Percentiles rank a stretch among this genome's conserved stretches.
Conservation (phyloP, 306 rosid species). For the Prinsepia uniflora region DNA sequence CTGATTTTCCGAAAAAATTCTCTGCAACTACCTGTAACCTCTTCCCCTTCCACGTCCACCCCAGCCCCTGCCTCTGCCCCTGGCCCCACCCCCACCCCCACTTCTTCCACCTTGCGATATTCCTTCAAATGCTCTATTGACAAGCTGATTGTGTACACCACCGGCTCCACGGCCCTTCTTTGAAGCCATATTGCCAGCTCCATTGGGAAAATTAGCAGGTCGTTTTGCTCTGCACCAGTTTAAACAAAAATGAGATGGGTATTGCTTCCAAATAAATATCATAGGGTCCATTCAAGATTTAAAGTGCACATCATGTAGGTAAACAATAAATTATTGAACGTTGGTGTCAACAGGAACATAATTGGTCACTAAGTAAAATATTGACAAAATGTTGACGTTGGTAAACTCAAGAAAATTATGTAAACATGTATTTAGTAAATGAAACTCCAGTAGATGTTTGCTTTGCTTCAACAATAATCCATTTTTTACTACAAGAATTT, state of each 20-base stretch:
- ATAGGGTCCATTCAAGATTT: neutral
- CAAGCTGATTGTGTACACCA: slow-evolving; percentile 70
- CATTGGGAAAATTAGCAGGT: slow-evolving; percentile 53
- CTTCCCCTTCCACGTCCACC: slow-evolving; percentile 81
- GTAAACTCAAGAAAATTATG: neutral
- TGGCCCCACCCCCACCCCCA: slow-evolving; percentile 21
- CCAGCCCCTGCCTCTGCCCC: slow-evolving; percentile 69
- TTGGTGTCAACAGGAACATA: neutral
- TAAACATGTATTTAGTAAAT: neutral
- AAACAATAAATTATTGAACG: neutral
- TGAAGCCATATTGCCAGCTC: slow-evolving; percentile 46
- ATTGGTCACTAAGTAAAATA: neutral
- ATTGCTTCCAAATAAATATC: neutral
- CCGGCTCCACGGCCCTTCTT: slow-evolving; percentile 83
- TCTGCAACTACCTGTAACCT: slow-evolving; percentile 44
- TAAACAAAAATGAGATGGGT: neutral
- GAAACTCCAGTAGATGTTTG: neutral
- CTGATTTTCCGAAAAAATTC: slow-evolving; percentile 7
- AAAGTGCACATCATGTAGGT: neutral
- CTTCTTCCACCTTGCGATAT: slow-evolving; percentile 67
- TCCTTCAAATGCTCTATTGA: slow-evolving; percentile 82
- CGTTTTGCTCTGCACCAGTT: slow-evolving; percentile 63
- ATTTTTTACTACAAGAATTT: neutral
- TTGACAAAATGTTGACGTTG: neutral
- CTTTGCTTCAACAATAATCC: neutral